Percentiles rank a stretch among this genome's conserved stretches.
Evolutionary conservation across 805 yeast species (phyloP).

Genomic region (Starmerella davenportii): DNA sequence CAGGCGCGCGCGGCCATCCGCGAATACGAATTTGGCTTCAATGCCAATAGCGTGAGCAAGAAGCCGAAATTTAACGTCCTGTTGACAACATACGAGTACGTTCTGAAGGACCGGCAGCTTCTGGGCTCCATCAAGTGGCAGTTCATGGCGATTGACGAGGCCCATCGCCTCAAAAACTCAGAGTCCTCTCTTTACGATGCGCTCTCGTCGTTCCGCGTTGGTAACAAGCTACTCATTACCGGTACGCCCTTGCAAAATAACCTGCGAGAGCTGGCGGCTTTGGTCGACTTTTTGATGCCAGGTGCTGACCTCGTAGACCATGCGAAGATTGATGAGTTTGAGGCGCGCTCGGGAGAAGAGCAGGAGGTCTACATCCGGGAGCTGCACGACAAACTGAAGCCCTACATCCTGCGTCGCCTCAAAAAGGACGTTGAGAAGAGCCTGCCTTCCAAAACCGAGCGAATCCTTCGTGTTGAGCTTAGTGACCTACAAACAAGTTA

Average conservation of each 20-base stretch:
- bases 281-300: conserved; percentile 90
- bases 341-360: conserved; percentile 30
- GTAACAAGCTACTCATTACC: conserved; percentile 75
- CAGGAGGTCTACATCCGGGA: conserved; percentile 81
- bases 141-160: conserved; percentile 94
- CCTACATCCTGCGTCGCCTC: conserved; percentile 79
- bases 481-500: conserved; percentile 91
- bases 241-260: conserved; percentile 98
- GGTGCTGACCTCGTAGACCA: conserved; percentile 79
- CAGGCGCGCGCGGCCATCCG: conserved; percentile 66
- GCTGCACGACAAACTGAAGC: conserved; percentile 69
- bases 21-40: conserved; percentile 61
- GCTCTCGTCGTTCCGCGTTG: conserved; percentile 59
- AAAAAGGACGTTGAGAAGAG: conserved; percentile 97
- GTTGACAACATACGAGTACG: conserved; percentile 89
- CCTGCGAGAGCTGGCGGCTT: conserved; percentile 84
- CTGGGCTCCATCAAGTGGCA: conserved; percentile 84
- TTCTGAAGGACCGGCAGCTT: conserved; percentile 68
- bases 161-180: conserved; percentile 87
- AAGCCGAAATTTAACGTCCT: conserved; percentile 83
- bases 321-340: conserved; percentile 70
- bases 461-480: conserved; percentile 84
- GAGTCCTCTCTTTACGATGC: conserved; percentile 88
- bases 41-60: conserved; percentile 33
- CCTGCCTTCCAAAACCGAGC: conserved; percentile 85